phyloP scores from a whole-genome alignment of 805 yeast genomes.

The Maudiozyma saulgeensis region DNA sequence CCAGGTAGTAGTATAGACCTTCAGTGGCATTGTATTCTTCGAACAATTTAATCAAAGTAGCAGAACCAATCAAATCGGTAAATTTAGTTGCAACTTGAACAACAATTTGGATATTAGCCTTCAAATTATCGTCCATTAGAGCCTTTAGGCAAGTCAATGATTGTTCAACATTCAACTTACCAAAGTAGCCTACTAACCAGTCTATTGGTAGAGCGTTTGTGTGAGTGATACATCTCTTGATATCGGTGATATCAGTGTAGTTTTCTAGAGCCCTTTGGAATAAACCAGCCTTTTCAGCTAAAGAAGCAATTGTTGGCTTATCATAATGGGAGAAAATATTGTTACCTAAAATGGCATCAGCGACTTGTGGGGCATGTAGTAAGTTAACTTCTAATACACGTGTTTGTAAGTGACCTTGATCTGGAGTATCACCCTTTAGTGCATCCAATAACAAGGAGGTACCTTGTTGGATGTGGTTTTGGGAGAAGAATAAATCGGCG shows the following conservation, averaged over 20 bases:
- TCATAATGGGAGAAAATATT: conserved; percentile 94
- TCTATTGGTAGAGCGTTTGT: conserved; percentile 79
- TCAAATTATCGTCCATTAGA: conserved; percentile 67
- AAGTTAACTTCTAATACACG: conserved; percentile 86
- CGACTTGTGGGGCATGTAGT: conserved; percentile 97
- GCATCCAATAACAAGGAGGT: conserved; percentile 96
- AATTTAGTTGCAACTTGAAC: conserved; percentile 96
- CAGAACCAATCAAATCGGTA: conserved; percentile 85
- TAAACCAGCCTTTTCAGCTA: conserved; percentile 94
- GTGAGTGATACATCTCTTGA: conserved; percentile 88
- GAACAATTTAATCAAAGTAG: conserved; percentile 75
- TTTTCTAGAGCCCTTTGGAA: conserved; percentile 94
- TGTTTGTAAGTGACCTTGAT: conserved; percentile 93
- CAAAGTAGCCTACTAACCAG: conserved; percentile 88
- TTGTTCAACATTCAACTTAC: conserved; percentile 90
- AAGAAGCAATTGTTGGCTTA: conserved; percentile 80
- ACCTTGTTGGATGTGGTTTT: conserved; percentile 92
- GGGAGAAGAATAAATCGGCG: conserved; percentile 90
- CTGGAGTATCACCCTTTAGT: conserved; percentile 83
- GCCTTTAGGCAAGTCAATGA: conserved; percentile 79
- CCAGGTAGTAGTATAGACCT: conserved; percentile 89
- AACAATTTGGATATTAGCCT: conserved; percentile 83
- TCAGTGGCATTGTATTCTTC: conserved; percentile 89
- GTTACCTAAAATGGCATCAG: conserved; percentile 95
- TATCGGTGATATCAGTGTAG: conserved; percentile 88